These are phyloP conservation scores for Coemansia sp. DNA, from an alignment of 192 early-diverging fungal genomes.

Conservation along the genomic window DNA sequence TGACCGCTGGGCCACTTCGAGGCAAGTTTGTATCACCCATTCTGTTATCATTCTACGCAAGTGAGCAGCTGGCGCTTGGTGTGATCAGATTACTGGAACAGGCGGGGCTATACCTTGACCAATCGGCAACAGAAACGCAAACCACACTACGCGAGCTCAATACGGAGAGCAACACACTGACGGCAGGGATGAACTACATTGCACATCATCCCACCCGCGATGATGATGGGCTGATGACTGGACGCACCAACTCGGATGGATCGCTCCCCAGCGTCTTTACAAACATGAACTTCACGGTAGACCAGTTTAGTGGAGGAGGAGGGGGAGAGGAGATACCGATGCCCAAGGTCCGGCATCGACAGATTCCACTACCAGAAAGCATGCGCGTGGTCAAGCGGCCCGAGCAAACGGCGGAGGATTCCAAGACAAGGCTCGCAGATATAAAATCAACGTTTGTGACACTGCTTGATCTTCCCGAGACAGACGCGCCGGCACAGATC, in stretches of 20 bases:
- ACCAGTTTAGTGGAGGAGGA: neutral
- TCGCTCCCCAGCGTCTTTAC: slow-evolving; percentile 38
- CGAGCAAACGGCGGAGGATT: slow-evolving; percentile 18
- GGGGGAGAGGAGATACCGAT: slow-evolving; percentile 5
- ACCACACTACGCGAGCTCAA: slow-evolving; percentile 24
- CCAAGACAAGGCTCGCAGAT: slow-evolving; percentile 33
- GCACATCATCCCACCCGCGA: slow-evolving; percentile 22
- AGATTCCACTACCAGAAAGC: slow-evolving; percentile 17
- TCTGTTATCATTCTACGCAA: slow-evolving; percentile 41
- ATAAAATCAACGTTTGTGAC: slow-evolving; percentile 55
- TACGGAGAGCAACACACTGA: slow-evolving; percentile 25
- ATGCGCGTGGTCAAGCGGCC: slow-evolving; percentile 22
- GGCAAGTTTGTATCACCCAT: slow-evolving; percentile 36
- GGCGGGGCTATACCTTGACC: slow-evolving; percentile 38
- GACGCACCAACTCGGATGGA: slow-evolving; percentile 29
- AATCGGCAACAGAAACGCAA: slow-evolving; percentile 36
- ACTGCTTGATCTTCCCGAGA: slow-evolving; percentile 48
- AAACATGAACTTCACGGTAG: slow-evolving; percentile 21
- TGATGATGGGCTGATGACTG: slow-evolving; percentile 18
- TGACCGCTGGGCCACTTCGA: slow-evolving; percentile 28
- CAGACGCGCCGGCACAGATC: slow-evolving; percentile 45
- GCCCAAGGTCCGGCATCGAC: slow-evolving; percentile 7
- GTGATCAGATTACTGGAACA: slow-evolving; percentile 27
- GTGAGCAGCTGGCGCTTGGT: slow-evolving; percentile 16
- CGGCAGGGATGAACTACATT: slow-evolving; percentile 30